phyloP scores from a whole-genome alignment of 306 rosid genomes.

The Vigna hirtella region DNA sequence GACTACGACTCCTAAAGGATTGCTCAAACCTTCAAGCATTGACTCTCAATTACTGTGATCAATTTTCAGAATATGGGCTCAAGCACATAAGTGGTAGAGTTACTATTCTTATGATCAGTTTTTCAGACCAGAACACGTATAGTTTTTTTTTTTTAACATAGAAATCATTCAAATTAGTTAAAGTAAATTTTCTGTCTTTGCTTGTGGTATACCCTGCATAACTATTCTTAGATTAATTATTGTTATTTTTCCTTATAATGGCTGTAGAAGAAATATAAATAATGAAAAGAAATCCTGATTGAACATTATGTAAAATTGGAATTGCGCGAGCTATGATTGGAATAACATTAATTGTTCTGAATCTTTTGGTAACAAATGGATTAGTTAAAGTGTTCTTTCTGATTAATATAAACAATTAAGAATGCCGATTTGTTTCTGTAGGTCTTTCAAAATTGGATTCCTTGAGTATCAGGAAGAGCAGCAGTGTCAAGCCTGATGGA shows the following conservation, averaged over 20 bases:
- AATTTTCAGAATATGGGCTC: conserved; percentile 68
- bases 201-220: conserved; percentile 1
- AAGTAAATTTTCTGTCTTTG: conserved; percentile 18
- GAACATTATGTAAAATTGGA: conserved; percentile 36
- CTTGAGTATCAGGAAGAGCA: conserved; percentile 68
- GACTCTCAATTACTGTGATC: conserved; percentile 64
- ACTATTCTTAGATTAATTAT: conserved; percentile 20
- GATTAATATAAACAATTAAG: conserved; percentile 27
- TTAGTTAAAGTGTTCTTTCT: not conserved
- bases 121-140: conserved; percentile 20
- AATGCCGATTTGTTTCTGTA: conserved; percentile 41
- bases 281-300: not conserved
- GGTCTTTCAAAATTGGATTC: conserved; percentile 69
- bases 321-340: conserved; percentile 1
- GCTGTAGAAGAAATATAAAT: conserved; percentile 17
- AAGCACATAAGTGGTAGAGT: conserved; percentile 62
- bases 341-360: conserved; percentile 7
- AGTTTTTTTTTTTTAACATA: conserved; percentile 6
- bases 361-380: not conserved
- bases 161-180: conserved; percentile 13
- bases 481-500: conserved; percentile 63
- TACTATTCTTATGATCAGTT: conserved; percentile 12
- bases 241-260: not conserved
- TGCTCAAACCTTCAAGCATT: conserved; percentile 65
- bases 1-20: conserved; percentile 59